Evolutionary conservation across 106 monocot species (phyloP), one percentile per base, ranked within the genome.

Genomic region (Vanilla planifolia): DNA sequence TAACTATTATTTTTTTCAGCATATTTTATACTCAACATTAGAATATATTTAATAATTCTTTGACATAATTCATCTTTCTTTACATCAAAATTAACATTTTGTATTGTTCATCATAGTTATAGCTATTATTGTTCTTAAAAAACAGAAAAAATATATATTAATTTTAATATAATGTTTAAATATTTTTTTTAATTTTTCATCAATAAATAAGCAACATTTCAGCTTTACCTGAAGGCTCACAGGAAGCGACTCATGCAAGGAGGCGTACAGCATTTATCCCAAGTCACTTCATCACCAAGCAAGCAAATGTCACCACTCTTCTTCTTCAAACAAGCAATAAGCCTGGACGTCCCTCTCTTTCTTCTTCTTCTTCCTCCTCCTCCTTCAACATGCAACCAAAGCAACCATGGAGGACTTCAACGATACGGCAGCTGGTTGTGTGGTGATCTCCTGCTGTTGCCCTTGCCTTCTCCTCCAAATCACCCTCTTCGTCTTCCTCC

Each of bases 381-480:
- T 65, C n/a, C 37, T 27, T 56, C 61, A 43, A 23, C 25, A 13
- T 61, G 20, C 24, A 8, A 48, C 22, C 26, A 15, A 21, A 20
- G 27, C 2, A 0, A 67, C 41, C 37, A 28, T 48, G 59, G 73
- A 73, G 6, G 73, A 73, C 0, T 66, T 50, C 21, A 66, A 50
- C 33, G 10, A 50, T 8, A 10, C 61, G 30, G 60, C 36, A 1
- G 73, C 59, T 19, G 73, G 61, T 14, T 66, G 66, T 43, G 48
- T 29, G 19, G 73, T 59, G 20, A 7, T 66, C 2, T 66, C 59
- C 30, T 66, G 73, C 20, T 73, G 73, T 42, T 73, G 66, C 42
- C 73, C 59, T 3, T 73, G 73, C 34, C n/a, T 73, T 39, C 19
- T 73, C 39, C 23, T 61, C 15, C 64, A 66, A 20, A 7, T 73